Percentiles rank a stretch among this genome's conserved stretches.
Evolutionary conservation across 2,329 filamentous ascomycete species (phyloP).

Genomic region (Aspergillus fumigatiaffinis): DNA sequence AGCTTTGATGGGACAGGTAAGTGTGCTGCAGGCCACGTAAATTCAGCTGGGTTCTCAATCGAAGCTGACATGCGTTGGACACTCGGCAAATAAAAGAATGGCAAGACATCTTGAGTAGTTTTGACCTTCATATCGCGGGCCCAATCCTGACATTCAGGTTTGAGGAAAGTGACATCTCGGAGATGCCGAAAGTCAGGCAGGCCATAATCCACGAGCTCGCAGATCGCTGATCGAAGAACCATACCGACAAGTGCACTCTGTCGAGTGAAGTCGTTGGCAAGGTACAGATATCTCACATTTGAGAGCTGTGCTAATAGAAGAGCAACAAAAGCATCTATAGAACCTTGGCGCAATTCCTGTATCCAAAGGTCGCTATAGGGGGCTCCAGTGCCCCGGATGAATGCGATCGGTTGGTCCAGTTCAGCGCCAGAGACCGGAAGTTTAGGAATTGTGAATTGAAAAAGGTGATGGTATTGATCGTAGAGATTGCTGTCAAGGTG

Average conservation of each 20-base stretch:
- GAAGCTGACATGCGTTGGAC: conserved; percentile 11
- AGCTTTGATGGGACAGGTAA: conserved; percentile 4
- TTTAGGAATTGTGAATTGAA: neutral
- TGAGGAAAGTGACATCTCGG: neutral
- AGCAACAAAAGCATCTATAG: conserved; percentile 15
- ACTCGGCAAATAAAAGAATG: conserved; percentile 18
- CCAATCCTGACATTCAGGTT: neutral
- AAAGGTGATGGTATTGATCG: fast-evolving
- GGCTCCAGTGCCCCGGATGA: conserved; percentile 4
- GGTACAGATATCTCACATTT: conserved; percentile 12
- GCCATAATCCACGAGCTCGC: neutral
- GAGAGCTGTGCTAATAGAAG: conserved; percentile 16
- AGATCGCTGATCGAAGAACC: conserved; percentile 11
- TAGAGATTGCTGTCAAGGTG: conserved; percentile 5
- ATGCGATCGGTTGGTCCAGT: conserved; percentile 4
- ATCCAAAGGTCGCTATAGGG: conserved; percentile 12
- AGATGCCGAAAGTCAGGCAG: conserved; percentile 8
- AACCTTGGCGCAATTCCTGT: conserved; percentile 10
- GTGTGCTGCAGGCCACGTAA: conserved; percentile 12
- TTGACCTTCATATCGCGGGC: conserved; percentile 1
- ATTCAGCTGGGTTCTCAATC: conserved; percentile 14
- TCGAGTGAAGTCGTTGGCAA: conserved; percentile 6
- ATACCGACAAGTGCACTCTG: conserved; percentile 8
- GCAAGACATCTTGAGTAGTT: conserved; percentile 14
- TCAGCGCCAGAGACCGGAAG: conserved; percentile 2